Conservation (phyloP, 1,284 basidiomycete species). For the Tylopilus sp. region DNA sequence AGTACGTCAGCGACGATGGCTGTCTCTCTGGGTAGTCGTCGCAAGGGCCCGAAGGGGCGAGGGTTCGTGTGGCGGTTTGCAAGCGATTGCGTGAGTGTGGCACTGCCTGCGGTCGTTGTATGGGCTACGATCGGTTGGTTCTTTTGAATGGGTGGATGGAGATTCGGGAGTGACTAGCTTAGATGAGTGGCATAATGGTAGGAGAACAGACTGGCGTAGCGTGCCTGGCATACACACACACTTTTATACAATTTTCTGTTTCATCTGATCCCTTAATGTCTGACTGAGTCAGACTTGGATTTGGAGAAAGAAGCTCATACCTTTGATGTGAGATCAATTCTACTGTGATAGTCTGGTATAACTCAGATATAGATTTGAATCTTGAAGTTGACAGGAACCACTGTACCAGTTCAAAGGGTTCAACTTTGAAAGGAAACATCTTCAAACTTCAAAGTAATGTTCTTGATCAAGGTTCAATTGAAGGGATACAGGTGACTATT, state of each 20-base stretch:
- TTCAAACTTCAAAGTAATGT: too few species aligned
- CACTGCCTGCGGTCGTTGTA: slow-evolving; percentile 37
- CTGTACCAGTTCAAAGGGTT: too few species aligned
- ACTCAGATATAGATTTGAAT: too few species aligned
- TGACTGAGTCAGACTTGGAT: too few species aligned
- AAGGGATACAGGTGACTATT: too few species aligned
- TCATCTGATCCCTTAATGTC: too few species aligned
- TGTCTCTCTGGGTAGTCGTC: background rate
- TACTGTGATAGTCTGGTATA: too few species aligned
- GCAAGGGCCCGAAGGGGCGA: slow-evolving; percentile 5
- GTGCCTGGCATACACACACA: background rate
- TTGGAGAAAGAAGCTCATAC: too few species aligned
- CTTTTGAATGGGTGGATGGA: slow-evolving; percentile 26
- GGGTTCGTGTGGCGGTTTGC: slow-evolving; percentile 37
- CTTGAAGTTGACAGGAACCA: too few species aligned
- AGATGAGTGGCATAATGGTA: slow-evolving; percentile 18
- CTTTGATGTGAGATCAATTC: too few species aligned
- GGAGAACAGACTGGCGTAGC: background rate
- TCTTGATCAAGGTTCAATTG: too few species aligned
- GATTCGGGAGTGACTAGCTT: background rate
- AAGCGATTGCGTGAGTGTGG: slow-evolving; percentile 38
- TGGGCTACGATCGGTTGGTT: slow-evolving; percentile 40
- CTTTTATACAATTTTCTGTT: background rate
- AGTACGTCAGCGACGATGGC: background rate
- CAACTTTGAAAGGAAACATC: too few species aligned